A percentile compares a stretch with the other conserved stretches of the same genome.
phyloP scores from a whole-genome alignment of 371 early-diverging fungal genomes.

The Coemansia sp. region DNA sequence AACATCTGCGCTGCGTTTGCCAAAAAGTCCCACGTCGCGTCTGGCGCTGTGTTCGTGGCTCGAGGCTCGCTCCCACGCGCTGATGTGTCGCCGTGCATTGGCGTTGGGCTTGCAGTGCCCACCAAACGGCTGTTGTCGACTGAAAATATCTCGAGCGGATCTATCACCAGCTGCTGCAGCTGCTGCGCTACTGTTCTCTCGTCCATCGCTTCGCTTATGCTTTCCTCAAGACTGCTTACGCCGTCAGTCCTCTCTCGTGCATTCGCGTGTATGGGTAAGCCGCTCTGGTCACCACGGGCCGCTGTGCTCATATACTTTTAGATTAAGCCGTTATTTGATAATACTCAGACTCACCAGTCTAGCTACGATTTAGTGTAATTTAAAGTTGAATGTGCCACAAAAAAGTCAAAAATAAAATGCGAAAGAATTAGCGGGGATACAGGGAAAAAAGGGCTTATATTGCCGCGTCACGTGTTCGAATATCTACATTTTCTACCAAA shows the following conservation, averaged over 20 bases:
- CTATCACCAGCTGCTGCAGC: slow-evolving; percentile 10
- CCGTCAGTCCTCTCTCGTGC: not conserved
- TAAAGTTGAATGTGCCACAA: no score
- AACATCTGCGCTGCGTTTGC: slow-evolving; percentile 39
- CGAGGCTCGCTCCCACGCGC: no score
- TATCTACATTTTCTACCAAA: no score
- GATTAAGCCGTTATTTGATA: no score
- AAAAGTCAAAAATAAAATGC: no score
- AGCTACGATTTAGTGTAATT: no score
- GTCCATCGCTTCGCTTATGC: not conserved
- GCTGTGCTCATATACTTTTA: not conserved
- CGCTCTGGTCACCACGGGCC: not conserved
- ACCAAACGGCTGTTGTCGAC: not conserved
- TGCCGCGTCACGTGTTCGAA: no score
- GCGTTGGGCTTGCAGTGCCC: not conserved
- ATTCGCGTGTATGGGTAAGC: not conserved
- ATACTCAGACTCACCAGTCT: no score
- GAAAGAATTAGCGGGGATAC: no score
- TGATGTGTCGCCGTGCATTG: not conserved
- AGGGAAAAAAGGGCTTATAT: no score
- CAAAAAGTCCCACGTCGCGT: slow-evolving; percentile 36
- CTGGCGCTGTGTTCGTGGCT: not conserved
- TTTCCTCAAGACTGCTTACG: not conserved
- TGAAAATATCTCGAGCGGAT: not conserved
- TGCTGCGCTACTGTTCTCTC: slow-evolving; percentile 2